A percentile compares a stretch with the other conserved stretches of the same genome.
phyloP scores from a whole-genome alignment of 495 filamentous ascomycete species.

The Trichoderma gamsii region DNA sequence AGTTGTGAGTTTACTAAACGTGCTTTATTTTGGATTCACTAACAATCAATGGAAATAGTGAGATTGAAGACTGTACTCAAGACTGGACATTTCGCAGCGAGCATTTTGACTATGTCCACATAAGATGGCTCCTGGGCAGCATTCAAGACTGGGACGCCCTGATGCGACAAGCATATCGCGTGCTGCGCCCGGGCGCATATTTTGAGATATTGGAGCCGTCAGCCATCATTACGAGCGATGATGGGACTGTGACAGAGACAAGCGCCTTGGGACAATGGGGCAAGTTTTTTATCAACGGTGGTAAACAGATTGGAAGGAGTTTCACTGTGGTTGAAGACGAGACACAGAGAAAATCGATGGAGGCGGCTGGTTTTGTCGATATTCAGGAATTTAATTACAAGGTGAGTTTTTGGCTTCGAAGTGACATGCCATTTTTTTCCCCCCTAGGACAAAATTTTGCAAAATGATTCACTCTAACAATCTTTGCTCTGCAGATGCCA shows the following conservation, averaged over 20 bases:
- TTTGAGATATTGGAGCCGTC: constrained; percentile 48
- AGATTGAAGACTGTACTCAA: constrained; percentile 48
- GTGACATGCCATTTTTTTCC: too few species aligned
- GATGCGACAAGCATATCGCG: constrained; percentile 26
- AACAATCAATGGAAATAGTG: constrained; percentile 48
- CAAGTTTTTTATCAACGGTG: constrained; percentile 40
- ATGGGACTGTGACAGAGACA: constrained; percentile 40
- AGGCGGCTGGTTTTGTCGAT: constrained; percentile 36
- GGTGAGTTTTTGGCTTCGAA: constrained; percentile 21
- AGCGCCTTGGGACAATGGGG: constrained; percentile 40
- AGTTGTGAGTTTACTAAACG: constrained; percentile 27
- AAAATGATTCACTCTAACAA: not conserved
- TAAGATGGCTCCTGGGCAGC: constrained; percentile 48
- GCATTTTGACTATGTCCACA: constrained; percentile 56
- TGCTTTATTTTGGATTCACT: not conserved
- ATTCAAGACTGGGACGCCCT: constrained; percentile 50
- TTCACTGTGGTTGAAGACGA: constrained; percentile 38
- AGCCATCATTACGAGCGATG: constrained; percentile 40
- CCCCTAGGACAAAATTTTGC: too few species aligned
- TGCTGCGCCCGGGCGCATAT: constrained; percentile 28
- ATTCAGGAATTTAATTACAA: constrained; percentile 34
- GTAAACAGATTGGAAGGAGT: constrained; percentile 40
- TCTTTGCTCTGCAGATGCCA: constrained; percentile 28
- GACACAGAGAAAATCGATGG: constrained; percentile 28
- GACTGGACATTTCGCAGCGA: constrained; percentile 41